Percentiles rank a stretch among this genome's conserved stretches.
Evolutionary conservation across 2,329 filamentous ascomycete genomes (phyloP).

Genomic region (Alternaria metachromatica): DNA sequence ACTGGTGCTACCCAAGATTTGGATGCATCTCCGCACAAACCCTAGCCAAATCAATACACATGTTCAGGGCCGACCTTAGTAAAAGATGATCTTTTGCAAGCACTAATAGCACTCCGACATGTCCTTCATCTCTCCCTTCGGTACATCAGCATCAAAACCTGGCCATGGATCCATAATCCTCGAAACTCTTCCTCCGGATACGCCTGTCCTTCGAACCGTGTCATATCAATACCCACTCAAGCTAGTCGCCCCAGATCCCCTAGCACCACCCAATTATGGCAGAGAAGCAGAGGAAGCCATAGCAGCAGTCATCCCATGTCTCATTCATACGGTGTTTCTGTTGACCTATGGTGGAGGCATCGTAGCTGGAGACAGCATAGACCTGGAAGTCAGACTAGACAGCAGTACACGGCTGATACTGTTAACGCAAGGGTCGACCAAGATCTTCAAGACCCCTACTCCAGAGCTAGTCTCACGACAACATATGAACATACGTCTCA

Average conservation of each 20-base stretch:
- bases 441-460: constrained; percentile 83
- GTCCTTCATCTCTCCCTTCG: constrained; percentile 71
- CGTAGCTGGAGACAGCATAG: constrained; percentile 83
- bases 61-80: background rate
- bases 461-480: constrained; percentile 56
- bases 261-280: constrained; percentile 59
- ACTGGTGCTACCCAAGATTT: background rate
- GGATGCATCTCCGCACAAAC: background rate
- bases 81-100: constrained; percentile 18
- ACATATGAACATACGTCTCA: constrained; percentile 57
- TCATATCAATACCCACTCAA: constrained; percentile 96
- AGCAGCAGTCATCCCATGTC: constrained; percentile 46
- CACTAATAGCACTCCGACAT: constrained; percentile 27
- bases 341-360: constrained; percentile 95
- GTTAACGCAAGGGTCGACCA: constrained; percentile 80
- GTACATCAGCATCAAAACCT: constrained; percentile 72
- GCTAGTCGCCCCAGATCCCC: constrained; percentile 79
- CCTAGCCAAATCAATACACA: background rate
- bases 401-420: constrained; percentile 68
- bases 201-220: constrained; percentile 74
- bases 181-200: constrained; percentile 72
- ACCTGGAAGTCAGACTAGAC: constrained; percentile 72
- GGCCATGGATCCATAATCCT: constrained; percentile 82
- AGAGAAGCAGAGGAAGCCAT: background rate
- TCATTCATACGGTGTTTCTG: constrained; percentile 80